Conservation (phyloP, 805 yeast species). For the Pichia nakasei region DNA sequence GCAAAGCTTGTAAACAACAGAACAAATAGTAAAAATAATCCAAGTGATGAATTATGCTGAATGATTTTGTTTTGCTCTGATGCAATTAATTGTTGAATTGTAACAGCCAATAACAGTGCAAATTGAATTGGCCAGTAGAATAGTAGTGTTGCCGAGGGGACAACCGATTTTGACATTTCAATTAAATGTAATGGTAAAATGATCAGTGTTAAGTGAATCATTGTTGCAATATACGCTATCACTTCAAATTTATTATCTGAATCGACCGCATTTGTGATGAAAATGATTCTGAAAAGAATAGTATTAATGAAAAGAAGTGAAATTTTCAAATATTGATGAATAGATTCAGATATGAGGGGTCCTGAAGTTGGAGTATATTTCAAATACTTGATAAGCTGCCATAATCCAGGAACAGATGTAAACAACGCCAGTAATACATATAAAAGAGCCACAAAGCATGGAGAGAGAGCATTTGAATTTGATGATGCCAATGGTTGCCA, state of each 20-base stretch:
- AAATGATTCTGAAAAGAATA: conserved; percentile 5
- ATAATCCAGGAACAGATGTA: conserved; percentile 14
- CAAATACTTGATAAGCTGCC: conserved; percentile 13
- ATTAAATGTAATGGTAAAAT: conserved; percentile 36
- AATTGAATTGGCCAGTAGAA: conserved; percentile 32
- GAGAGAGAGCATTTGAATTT: conserved; percentile 21
- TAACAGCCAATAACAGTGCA: conserved; percentile 8
- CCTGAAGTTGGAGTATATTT: conserved; percentile 12
- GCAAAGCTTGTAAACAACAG: conserved; percentile 24
- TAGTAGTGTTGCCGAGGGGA: conserved; percentile 31
- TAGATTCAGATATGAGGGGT: neutral
- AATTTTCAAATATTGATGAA: conserved; percentile 10
- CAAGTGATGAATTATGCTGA: conserved; percentile 1
- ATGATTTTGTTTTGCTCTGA: conserved; percentile 8
- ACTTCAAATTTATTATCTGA: conserved; percentile 1
- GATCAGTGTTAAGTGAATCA: conserved; percentile 15
- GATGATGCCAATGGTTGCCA: conserved; percentile 19
- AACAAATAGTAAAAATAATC: conserved; percentile 20
- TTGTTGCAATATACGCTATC: conserved; percentile 9
- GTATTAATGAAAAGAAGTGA: conserved; percentile 10
- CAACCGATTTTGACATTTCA: conserved; percentile 33
- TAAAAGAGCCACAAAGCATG: conserved; percentile 23
- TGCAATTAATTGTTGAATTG: conserved; percentile 27
- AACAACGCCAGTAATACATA: conserved; percentile 8
- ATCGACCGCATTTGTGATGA: conserved; percentile 3